phyloP scores from a whole-genome alignment of 2,329 filamentous ascomycete species.

The Teratosphaeria pseudoeucalypti region DNA sequence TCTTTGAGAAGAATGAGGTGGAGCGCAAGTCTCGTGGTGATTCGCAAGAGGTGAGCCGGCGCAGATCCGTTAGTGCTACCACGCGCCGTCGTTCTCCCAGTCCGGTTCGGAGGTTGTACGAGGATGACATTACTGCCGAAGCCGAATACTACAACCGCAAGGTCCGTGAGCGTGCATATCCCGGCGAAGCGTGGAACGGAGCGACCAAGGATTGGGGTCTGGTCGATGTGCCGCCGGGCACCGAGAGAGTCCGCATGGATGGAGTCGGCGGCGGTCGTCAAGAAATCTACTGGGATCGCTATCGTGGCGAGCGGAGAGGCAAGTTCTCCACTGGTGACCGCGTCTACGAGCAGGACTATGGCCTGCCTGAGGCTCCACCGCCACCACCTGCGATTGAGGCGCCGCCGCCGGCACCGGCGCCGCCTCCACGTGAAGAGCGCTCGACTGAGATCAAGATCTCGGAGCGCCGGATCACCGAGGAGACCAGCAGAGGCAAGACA shows the following conservation, averaged over 20 bases:
- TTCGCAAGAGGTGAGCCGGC: neutral
- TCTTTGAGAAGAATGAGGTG: slow-evolving; percentile 48
- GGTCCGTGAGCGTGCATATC: slow-evolving; percentile 55
- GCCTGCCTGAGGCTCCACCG: slow-evolving; percentile 14
- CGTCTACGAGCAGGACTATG: slow-evolving; percentile 35
- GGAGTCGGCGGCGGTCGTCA: slow-evolving; percentile 63
- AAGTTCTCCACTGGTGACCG: slow-evolving; percentile 63
- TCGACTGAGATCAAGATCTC: slow-evolving; percentile 37
- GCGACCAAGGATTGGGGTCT: slow-evolving; percentile 70
- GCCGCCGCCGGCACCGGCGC: slow-evolving; percentile 4
- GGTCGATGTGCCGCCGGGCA: slow-evolving; percentile 74
- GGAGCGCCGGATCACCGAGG: slow-evolving; percentile 9
- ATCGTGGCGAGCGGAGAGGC: slow-evolving; percentile 65
- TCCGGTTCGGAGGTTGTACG: slow-evolving; percentile 26
- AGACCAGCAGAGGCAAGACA: slow-evolving; percentile 13
- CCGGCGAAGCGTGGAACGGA: slow-evolving; percentile 65
- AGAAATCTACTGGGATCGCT: slow-evolving; percentile 68
- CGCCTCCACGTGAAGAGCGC: slow-evolving; percentile 1
- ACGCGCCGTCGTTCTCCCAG: slow-evolving; percentile 29
- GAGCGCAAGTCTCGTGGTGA: slow-evolving; percentile 10
- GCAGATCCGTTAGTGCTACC: slow-evolving; percentile 12
- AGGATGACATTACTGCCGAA: slow-evolving; percentile 43
- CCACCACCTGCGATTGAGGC: slow-evolving; percentile 26
- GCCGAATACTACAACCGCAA: slow-evolving; percentile 57
- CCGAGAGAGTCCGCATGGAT: slow-evolving; percentile 72